Conservation (phyloP, 768 basidiomycete species). For the Myochromella boudieri region DNA sequence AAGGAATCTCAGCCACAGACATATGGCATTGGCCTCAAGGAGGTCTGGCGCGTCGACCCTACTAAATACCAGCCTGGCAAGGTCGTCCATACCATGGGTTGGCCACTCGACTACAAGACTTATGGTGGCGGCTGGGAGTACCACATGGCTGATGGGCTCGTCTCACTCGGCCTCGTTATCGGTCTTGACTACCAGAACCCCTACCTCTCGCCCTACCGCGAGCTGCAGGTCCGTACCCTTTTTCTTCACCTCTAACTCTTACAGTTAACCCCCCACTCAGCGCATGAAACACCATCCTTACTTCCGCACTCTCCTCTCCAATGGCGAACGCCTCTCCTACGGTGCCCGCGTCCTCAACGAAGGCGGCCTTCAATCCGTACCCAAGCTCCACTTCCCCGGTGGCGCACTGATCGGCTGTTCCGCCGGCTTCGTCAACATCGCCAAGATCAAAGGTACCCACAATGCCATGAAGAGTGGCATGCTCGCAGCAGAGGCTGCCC, state of each 20-base stretch:
- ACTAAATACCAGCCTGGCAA: constrained; percentile 66
- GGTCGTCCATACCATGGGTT: constrained; percentile 93
- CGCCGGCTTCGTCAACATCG: constrained; percentile 93
- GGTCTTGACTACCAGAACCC: constrained; percentile 96
- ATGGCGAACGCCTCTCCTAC: constrained; percentile 78
- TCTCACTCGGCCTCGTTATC: constrained; percentile 88
- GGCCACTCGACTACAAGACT: constrained; percentile 81
- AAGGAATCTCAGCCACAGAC: constrained; percentile 81
- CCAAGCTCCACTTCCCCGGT: constrained; percentile 83
- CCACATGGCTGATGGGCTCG: constrained; percentile 91
- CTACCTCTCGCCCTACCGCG: constrained; percentile 86
- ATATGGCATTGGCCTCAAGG: constrained; percentile 94
- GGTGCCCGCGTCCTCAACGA: constrained; percentile 90
- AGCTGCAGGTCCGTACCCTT: constrained; percentile 72
- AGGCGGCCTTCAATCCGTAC: constrained; percentile 91
- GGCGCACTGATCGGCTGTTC: constrained; percentile 94
- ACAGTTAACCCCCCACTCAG: constrained; percentile 19
- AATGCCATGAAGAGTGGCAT: constrained; percentile 99
- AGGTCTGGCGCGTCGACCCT: constrained; percentile 88
- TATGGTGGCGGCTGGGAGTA: constrained; percentile 96
- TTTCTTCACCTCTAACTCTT: not conserved
- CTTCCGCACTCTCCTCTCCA: constrained; percentile 77
- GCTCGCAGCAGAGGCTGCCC: constrained; percentile 91
- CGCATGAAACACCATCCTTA: constrained; percentile 97
- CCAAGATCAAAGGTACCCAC: constrained; percentile 98